Base-by-base conservation (phyloP, 345 rosid species). In the Dipteronia sinensis region DNA sequence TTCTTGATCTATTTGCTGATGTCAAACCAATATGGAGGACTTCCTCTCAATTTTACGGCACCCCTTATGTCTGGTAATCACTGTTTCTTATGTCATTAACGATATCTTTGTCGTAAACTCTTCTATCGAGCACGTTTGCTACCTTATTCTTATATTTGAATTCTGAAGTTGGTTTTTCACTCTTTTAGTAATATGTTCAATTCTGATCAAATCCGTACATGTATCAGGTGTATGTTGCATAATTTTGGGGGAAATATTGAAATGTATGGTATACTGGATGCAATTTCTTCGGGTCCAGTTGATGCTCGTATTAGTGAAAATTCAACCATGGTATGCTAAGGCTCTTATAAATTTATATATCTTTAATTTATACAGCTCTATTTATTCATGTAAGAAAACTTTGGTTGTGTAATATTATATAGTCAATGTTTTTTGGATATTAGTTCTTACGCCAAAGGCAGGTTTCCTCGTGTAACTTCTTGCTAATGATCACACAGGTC, bases 201-300 rank as follows among this genome's bases (percentile, higher is more conserved):
- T 19, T 11, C 34, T 71, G 49, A 67, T 40, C 51, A 56, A 63
- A 51, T 78, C 71, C 29, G 9, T 76, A 38, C 72, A 61, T 78
- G 47, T 69, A 69, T 72, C 87, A 95, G 99, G 98, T 95, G 99
- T 80, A 81, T 95, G 89, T 82, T 95, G 88, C 98, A 92, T 83
- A 95, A 95, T 76, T 93, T 95, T 89, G 98, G 98, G 42, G 97
- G 97, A 80, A 95, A 95, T 83, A 88, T 95, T 80, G 98, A 95
- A 86, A 93, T 90, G 93, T 95, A 93, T 71, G 99, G 98, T 74
- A 27, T 68, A 77, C 82, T 95, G 79, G 99, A 95, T 79, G 72
- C 97, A 76, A 82, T 95, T 79, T 83, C 98, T 82, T 87, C 90
- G 19, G 97, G 98, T 80, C 98, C 99, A 0, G 78, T 93, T 72